phyloP scores from a whole-genome alignment of 805 yeast genomes.

The Diddensiella santjacobensis region DNA sequence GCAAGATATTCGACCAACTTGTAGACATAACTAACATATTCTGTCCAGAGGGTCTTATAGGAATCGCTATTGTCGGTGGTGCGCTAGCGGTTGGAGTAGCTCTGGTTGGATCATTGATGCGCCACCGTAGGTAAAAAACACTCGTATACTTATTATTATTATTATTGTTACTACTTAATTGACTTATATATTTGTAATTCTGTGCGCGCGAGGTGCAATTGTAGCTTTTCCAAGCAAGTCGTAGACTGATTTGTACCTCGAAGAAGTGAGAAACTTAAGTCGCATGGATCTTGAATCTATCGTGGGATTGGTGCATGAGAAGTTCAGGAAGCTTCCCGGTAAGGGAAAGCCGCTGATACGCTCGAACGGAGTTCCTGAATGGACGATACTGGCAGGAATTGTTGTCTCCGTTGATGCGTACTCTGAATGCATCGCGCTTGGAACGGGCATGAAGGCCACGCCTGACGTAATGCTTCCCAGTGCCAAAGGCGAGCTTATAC shows the following conservation, averaged over 20 bases:
- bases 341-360: slow-evolving; percentile 57
- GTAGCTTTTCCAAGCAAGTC: no score
- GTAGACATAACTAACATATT: neutral
- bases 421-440: slow-evolving; percentile 42
- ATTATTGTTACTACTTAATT: no score
- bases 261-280: no score
- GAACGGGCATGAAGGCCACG: slow-evolving; percentile 81
- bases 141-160: slow-evolving; percentile 1
- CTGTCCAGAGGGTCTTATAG: slow-evolving; percentile 72
- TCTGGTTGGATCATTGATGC: slow-evolving; percentile 35
- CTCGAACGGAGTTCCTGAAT: slow-evolving; percentile 66
- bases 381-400: slow-evolving; percentile 80
- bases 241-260: no score
- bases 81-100: slow-evolving; percentile 82
- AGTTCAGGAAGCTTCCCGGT: slow-evolving; percentile 27
- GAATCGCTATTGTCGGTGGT: slow-evolving; percentile 84
- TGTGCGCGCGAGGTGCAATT: neutral
- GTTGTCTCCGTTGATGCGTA: slow-evolving; percentile 37
- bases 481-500: slow-evolving; percentile 61
- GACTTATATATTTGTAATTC: no score
- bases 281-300: neutral
- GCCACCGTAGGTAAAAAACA: slow-evolving; percentile 20
- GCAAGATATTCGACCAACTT: slow-evolving; percentile 10
- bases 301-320: slow-evolving; percentile 24
- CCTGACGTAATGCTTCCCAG: slow-evolving; percentile 50